Percentiles rank a stretch among this genome's conserved stretches.
These are phyloP conservation scores for Aphanomyces astaci DNA, from an alignment of 352 stramenopile genomes.

Conservation along the genomic window DNA sequence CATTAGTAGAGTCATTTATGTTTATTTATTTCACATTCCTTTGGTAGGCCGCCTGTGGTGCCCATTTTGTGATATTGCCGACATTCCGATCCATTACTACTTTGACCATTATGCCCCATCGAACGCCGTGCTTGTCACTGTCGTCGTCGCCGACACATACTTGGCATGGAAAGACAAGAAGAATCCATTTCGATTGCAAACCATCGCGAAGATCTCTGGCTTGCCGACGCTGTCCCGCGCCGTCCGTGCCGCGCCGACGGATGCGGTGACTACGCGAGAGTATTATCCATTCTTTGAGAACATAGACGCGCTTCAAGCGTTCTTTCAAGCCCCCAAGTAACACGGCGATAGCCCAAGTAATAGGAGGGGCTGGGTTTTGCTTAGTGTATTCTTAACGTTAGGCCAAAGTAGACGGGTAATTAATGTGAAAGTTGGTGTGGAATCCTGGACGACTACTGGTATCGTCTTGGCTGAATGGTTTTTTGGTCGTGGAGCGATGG, in stretches of 20 bases:
- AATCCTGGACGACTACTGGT: neutral
- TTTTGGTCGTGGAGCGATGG: no score
- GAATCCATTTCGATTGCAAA: slow-evolving; percentile 42
- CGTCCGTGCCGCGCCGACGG: neutral
- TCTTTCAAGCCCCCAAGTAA: neutral
- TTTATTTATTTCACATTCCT: neutral
- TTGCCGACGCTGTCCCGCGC: neutral
- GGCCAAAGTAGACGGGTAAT: no score
- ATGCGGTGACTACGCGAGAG: neutral
- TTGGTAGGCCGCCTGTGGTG: slow-evolving; percentile 65
- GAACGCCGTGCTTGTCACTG: slow-evolving; percentile 44
- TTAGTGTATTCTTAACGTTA: neutral
- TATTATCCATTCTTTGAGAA: slow-evolving; percentile 7
- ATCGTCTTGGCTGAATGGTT: neutral
- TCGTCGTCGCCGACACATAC: slow-evolving; percentile 44
- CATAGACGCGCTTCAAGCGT: neutral
- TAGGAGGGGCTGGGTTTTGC: neutral
- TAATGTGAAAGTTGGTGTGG: no score
- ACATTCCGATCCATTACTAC: slow-evolving; percentile 66
- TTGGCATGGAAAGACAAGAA: slow-evolving; percentile 70
- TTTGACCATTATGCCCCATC: slow-evolving; percentile 63
- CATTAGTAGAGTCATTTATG: no score
- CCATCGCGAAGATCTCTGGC: neutral
- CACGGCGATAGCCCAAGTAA: no score
- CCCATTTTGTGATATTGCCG: slow-evolving; percentile 64